These are phyloP conservation scores for Blastobotrys parvus DNA, from an alignment of 805 yeast genomes.

Conservation along the genomic window DNA sequence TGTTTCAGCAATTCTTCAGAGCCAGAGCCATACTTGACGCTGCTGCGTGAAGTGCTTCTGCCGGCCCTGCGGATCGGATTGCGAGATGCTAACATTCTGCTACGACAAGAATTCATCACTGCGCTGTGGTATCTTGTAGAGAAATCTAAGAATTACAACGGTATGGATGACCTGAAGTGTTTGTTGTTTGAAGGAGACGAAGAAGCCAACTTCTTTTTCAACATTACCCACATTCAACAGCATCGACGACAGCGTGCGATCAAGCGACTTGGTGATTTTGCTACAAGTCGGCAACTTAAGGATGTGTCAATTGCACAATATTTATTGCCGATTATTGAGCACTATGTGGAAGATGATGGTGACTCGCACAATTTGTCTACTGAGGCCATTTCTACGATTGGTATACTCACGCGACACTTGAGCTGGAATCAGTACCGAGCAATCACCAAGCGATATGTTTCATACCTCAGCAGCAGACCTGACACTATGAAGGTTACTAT, in stretches of 20 bases:
- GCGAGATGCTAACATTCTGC: conserved; percentile 47
- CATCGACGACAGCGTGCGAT: conserved; percentile 84
- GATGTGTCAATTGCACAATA: conserved; percentile 65
- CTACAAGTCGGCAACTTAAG: conserved; percentile 34
- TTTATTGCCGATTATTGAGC: conserved; percentile 77
- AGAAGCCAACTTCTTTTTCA: conserved; percentile 72
- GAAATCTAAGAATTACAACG: conserved; percentile 34
- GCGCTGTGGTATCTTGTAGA: conserved; percentile 57
- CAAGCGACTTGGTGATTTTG: conserved; percentile 47
- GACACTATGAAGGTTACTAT: conserved; percentile 50
- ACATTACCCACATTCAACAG: conserved; percentile 73
- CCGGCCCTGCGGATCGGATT: conserved; percentile 64
- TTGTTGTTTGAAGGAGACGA: conserved; percentile 61
- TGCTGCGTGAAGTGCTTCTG: conserved; percentile 47
- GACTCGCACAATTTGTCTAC: conserved; percentile 31
- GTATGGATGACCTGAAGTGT: conserved; percentile 57
- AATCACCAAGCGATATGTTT: conserved; percentile 57
- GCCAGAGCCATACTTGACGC: conserved; percentile 20
- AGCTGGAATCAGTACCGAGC: conserved; percentile 80
- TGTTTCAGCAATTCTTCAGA: conserved; percentile 30
- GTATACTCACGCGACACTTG: conserved; percentile 46
- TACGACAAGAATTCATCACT: conserved; percentile 64
- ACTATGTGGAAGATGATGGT: conserved; percentile 50
- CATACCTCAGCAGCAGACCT: conserved; percentile 37
- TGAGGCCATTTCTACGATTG: conserved; percentile 51